Conservation (phyloP, 2,329 filamentous ascomycete species). For the Nemania sp. region DNA sequence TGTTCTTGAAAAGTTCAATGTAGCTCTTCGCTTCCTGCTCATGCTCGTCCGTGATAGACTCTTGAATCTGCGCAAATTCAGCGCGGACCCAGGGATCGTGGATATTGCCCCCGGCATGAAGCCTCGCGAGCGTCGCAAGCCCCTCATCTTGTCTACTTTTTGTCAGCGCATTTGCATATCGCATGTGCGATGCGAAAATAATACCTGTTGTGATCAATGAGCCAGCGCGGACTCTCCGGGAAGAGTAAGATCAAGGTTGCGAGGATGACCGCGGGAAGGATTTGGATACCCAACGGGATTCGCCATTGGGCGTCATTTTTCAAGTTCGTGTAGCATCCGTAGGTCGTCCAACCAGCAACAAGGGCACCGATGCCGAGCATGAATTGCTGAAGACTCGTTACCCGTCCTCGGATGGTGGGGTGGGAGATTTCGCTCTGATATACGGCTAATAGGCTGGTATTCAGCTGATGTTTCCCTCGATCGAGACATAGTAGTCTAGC, state of each 20-base stretch:
- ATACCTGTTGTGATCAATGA: constrained; percentile 67
- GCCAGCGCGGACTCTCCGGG: constrained; percentile 74
- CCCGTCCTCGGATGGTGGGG: constrained; percentile 73
- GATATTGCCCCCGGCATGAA: constrained; percentile 70
- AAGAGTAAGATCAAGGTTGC: constrained; percentile 69
- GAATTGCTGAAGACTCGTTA: constrained; percentile 79
- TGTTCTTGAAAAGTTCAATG: constrained; percentile 66
- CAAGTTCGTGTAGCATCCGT: constrained; percentile 50
- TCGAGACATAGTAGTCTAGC: neutral
- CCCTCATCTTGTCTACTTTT: constrained; percentile 61
- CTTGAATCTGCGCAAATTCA: constrained; percentile 71
- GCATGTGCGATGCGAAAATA: neutral
- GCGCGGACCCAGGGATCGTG: constrained; percentile 71
- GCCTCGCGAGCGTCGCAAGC: constrained; percentile 65
- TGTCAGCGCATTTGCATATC: neutral
- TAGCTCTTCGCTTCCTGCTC: constrained; percentile 72
- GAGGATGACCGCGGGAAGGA: constrained; percentile 66
- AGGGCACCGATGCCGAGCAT: constrained; percentile 79
- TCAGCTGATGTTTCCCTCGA: constrained; percentile 9
- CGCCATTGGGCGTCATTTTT: constrained; percentile 49
- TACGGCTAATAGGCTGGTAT: constrained; percentile 46
- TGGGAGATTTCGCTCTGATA: constrained; percentile 82
- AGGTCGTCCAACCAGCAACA: constrained; percentile 73
- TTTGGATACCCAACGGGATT: constrained; percentile 69
- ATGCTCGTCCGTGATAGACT: constrained; percentile 64